Percentiles rank a stretch among this genome's conserved stretches.
Evolutionary conservation across 2,329 filamentous ascomycete species (phyloP).

Genomic region (Daldinia sp.): DNA sequence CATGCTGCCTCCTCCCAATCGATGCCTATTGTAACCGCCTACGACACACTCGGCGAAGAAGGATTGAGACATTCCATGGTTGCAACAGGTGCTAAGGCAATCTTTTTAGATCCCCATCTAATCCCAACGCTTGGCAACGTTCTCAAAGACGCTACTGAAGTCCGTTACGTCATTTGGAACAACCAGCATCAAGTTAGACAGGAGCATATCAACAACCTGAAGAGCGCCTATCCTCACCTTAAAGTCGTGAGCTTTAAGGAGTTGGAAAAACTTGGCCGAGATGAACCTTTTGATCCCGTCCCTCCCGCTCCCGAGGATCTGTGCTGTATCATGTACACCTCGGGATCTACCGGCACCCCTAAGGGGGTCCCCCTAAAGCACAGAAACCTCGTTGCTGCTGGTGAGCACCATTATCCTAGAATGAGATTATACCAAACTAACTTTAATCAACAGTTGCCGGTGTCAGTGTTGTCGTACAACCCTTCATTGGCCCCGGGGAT

Average conservation of each 20-base stretch:
- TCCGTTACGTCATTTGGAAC: conserved; percentile 68
- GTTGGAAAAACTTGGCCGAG: conserved; percentile 65
- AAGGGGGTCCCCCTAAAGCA: conserved; percentile 86
- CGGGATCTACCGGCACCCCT: conserved; percentile 83
- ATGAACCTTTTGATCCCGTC: conserved; percentile 75
- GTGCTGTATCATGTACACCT: conserved; percentile 80
- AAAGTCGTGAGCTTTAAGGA: conserved; percentile 65
- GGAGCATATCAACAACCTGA: conserved; percentile 62
- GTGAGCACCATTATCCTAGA: conserved; percentile 59
- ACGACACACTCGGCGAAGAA: conserved; percentile 80
- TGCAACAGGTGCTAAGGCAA: conserved; percentile 76
- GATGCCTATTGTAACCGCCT: conserved; percentile 82
- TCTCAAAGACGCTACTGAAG: conserved; percentile 63
- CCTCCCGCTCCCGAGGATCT: conserved; percentile 79
- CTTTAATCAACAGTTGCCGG: conserved; percentile 71
- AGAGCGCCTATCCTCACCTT: conserved; percentile 61
- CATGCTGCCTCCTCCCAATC: conserved; percentile 76
- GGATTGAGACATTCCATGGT: conserved; percentile 77
- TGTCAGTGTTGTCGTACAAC: conserved; percentile 80
- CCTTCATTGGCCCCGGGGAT: conserved; percentile 82
- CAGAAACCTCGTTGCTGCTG: conserved; percentile 78
- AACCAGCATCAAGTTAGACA: conserved; percentile 65
- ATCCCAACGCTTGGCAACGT: conserved; percentile 68
- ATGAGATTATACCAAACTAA: conserved; percentile 28
- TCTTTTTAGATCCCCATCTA: conserved; percentile 81